These are phyloP conservation scores for Senna siamea DNA, from an alignment of 306 rosid genomes.

Conservation along the genomic window DNA sequence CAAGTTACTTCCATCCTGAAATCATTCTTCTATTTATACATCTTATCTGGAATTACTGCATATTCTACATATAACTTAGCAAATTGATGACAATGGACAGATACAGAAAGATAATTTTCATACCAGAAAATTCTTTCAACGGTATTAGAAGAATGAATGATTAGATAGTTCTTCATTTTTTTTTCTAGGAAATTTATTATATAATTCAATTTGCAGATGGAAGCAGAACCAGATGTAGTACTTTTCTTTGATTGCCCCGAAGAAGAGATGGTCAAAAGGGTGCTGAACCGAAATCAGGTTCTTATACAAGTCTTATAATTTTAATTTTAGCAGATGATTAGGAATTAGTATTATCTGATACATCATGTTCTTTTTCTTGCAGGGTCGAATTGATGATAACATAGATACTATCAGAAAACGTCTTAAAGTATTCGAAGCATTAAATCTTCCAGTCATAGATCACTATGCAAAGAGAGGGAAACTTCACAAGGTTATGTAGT, in stretches of 20 bases:
- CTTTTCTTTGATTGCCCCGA: conserved; percentile 97
- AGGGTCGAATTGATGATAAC: conserved; percentile 99
- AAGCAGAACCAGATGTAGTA: conserved; percentile 78
- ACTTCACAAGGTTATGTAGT: conserved; percentile 63
- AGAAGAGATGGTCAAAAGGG: conserved; percentile 93
- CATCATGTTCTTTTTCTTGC: conserved; percentile 36
- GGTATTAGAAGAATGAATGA: conserved; percentile 12
- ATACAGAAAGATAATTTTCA: not conserved
- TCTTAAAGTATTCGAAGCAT: conserved; percentile 72
- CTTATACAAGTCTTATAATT: conserved; percentile 37
- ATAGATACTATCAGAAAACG: conserved; percentile 85
- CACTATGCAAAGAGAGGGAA: conserved; percentile 79
- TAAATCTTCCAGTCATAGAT: conserved; percentile 77
- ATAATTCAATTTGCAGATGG: conserved; percentile 54
- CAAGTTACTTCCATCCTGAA: conserved; percentile 30
- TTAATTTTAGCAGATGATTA: conserved; percentile 7
- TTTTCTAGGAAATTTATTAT: conserved; percentile 19
- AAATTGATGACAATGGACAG: conserved; percentile 22
- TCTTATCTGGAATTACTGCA: conserved; percentile 13
- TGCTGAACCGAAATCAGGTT: conserved; percentile 93
- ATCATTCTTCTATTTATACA: not conserved
- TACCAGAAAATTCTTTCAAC: not conserved
- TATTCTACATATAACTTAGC: conserved; percentile 10
- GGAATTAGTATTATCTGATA: conserved; percentile 31
- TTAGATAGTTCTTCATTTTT: conserved; percentile 6